Conservation (phyloP, 192 early-diverging fungal species). For the Endogone sp. region DNA sequence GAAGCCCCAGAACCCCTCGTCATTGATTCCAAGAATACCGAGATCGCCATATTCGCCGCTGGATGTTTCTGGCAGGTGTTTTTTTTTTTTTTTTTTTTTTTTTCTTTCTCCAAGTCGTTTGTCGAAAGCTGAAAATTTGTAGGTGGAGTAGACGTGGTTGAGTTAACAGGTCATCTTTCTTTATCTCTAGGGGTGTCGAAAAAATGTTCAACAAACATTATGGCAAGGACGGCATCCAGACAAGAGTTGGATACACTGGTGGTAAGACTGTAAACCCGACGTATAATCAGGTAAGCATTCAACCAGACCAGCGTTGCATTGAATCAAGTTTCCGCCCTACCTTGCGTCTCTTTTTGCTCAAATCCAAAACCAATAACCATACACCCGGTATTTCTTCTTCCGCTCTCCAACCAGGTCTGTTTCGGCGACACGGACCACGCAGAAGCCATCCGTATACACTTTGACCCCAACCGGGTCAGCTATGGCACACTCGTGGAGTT, state of each 20-base stretch:
- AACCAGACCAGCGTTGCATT: no score
- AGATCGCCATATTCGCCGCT: constrained; percentile 82
- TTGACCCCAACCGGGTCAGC: constrained; percentile 61
- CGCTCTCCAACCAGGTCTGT: constrained; percentile 41
- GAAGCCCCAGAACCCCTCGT: background rate
- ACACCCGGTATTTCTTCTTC: no score
- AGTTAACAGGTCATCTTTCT: background rate
- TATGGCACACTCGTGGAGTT: constrained; percentile 73
- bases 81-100: background rate
- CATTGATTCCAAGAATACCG: constrained; percentile 10
- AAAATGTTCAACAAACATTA: constrained; percentile 30
- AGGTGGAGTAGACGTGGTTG: background rate
- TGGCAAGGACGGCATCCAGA: constrained; percentile 15
- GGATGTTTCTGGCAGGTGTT: constrained; percentile 85
- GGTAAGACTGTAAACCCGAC: constrained; percentile 15
- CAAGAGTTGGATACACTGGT: constrained; percentile 28
- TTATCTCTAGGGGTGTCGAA: constrained; percentile 20
- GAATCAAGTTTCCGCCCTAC: no score
- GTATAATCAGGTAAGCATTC: constrained; percentile 23
- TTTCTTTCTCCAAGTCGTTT: background rate
- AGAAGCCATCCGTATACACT: constrained; percentile 76
- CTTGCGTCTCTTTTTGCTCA: no score
- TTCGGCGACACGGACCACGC: constrained; percentile 77
- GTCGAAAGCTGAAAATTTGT: background rate
- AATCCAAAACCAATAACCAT: no score